Evolutionary conservation across 305 asterid genomes (phyloP).

Genomic region (Fraxinus baroniana): DNA sequence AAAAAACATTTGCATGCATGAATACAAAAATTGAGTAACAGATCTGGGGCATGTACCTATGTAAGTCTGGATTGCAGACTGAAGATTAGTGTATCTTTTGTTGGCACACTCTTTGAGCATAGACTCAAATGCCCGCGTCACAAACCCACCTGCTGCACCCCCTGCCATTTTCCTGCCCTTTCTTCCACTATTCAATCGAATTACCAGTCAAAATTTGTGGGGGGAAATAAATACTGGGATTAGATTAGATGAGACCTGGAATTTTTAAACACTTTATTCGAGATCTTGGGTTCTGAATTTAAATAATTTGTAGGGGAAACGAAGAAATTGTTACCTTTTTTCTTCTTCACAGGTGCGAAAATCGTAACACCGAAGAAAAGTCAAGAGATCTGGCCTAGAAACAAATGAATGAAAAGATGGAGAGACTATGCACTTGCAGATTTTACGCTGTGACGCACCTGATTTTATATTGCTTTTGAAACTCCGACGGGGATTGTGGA

Average conservation of each 20-base stretch:
- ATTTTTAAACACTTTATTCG: slow-evolving; percentile 19
- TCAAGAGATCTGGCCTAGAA: slow-evolving; percentile 44
- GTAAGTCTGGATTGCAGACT: slow-evolving; percentile 68
- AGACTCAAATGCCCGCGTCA: slow-evolving; percentile 90
- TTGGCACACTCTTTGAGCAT: slow-evolving; percentile 89
- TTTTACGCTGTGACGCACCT: background rate
- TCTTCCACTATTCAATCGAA: slow-evolving; percentile 29
- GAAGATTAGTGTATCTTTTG: slow-evolving; percentile 64
- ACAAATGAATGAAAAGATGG: slow-evolving; percentile 13
- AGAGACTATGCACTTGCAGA: background rate
- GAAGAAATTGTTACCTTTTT: slow-evolving; percentile 19
- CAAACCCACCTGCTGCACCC: slow-evolving; percentile 96
- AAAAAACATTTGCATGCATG: background rate
- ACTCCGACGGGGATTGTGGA: background rate
- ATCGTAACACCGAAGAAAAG: slow-evolving; percentile 2
- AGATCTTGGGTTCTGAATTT: slow-evolving; percentile 29
- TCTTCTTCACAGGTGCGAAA: background rate
- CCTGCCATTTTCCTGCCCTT: slow-evolving; percentile 55
- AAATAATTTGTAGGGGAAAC: background rate
- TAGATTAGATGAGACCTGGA: slow-evolving; percentile 37
- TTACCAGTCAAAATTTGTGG: slow-evolving; percentile 1
- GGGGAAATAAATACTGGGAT: slow-evolving; percentile 23
- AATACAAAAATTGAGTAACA: background rate
- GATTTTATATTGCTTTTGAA: background rate
- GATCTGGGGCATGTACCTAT: slow-evolving; percentile 50